These are phyloP conservation scores for Fusarium xyrophilum DNA, from an alignment of 2,329 filamentous ascomycete genomes.

Conservation along the genomic window DNA sequence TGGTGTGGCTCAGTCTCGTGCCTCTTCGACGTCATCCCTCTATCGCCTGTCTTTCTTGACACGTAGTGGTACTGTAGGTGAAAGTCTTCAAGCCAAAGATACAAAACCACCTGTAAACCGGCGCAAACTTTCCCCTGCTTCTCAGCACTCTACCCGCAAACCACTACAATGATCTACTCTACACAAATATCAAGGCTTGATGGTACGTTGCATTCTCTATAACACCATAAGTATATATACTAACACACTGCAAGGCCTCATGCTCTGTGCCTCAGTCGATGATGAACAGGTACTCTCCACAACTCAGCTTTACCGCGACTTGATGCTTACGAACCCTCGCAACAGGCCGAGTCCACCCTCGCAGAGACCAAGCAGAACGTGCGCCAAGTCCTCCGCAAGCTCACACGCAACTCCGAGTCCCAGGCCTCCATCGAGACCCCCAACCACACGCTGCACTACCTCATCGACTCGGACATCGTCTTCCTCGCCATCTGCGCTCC, in stretches of 20 bases:
- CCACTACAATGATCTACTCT: slow-evolving; percentile 75
- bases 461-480: slow-evolving; percentile 81
- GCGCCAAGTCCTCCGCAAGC: slow-evolving; percentile 85
- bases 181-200: slow-evolving; percentile 95
- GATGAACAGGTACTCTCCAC: slow-evolving; percentile 74
- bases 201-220: slow-evolving; percentile 58
- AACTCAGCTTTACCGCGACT: neutral
- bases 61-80: slow-evolving; percentile 34
- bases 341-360: slow-evolving; percentile 72
- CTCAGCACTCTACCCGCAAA: neutral
- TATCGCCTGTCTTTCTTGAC: slow-evolving; percentile 37
- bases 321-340: neutral
- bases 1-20: slow-evolving; percentile 6
- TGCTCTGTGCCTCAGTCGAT: slow-evolving; percentile 93
- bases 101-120: slow-evolving; percentile 18
- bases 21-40: slow-evolving; percentile 26
- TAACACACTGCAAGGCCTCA: slow-evolving; percentile 70
- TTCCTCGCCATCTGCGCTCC: slow-evolving; percentile 94
- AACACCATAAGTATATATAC: neutral
- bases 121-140: neutral
- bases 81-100: slow-evolving; percentile 8
- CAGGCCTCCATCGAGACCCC: slow-evolving; percentile 92
- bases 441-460: slow-evolving; percentile 85
- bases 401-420: slow-evolving; percentile 86
- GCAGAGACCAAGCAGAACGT: slow-evolving; percentile 88